Evolutionary conservation across 1,139 yeast genomes (phyloP), one percentile per base, ranked within the genome.

Genomic region (Geotrichum siamense): DNA sequence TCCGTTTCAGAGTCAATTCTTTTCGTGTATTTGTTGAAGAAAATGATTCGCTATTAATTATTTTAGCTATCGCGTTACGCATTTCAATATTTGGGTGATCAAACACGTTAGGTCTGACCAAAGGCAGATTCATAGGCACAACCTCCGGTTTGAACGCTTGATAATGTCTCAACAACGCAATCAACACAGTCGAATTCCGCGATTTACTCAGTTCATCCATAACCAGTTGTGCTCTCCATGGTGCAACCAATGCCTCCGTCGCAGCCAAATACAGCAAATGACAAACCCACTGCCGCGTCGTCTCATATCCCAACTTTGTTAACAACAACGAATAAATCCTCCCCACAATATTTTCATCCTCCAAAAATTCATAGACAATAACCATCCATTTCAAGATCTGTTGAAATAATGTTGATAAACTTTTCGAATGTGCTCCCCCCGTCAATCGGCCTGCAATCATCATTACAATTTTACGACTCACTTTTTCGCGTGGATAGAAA

Each of bases 261-360:
- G 74, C 61, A 1, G 67, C 50, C 44, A 72, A 54, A 35, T 68
- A 59, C 15, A 75, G 53, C 13, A 75, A 49, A 43, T 69, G 70
- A 12, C 76, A 67, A 3, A 71, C 55, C 57, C 68, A 64, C 1
- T 65, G 64, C 28, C 77, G 67, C 31, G 70, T 56, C 42, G 61
- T 68, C 48, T 72, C 76, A 48, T 62, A 71, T 39, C 70, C 67
- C 50, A 76, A 61, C 32, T 66, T 60, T 23, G 69, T 67, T 50
- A 73, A 63, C 44, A 75, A 58, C 12, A 70, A 47, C 1, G 71
- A 63, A 45, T 64, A 67, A 3, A 66, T 47, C 26, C 51, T 51
- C 2, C 53, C 54, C 4, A 63, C 48, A 2, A 58, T 48, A 3
- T 48, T 42, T 1, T 55, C 49, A 15, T 61, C 60, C n/a, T 57